phyloP scores from a whole-genome alignment of 371 early-diverging fungal genomes.

The Rhizomucor miehei region DNA sequence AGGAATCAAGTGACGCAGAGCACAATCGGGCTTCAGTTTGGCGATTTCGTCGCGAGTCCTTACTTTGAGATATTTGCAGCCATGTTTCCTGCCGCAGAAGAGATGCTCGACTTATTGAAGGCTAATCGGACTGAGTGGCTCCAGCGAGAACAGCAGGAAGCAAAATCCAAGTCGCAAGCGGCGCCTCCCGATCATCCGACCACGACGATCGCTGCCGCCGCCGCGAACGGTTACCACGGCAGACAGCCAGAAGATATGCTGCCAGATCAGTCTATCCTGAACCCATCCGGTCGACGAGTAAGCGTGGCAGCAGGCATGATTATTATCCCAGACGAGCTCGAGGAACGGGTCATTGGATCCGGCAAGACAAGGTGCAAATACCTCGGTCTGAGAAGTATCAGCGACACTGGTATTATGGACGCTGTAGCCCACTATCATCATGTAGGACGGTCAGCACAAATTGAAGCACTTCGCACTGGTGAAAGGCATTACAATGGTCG shows the following conservation, averaged over 20 bases:
- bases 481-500: slow-evolving; percentile 7
- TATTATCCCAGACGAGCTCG: slow-evolving; percentile 49
- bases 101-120: slow-evolving; percentile 30
- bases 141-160: slow-evolving; percentile 21
- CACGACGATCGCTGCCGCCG: neutral
- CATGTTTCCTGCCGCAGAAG: slow-evolving; percentile 61
- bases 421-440: no score
- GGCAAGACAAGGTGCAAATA: slow-evolving; percentile 35
- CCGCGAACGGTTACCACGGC: slow-evolving; percentile 12
- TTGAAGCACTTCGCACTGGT: slow-evolving; percentile 3
- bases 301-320: slow-evolving; percentile 57
- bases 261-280: slow-evolving; percentile 36
- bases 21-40: slow-evolving; percentile 79
- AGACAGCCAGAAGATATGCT: slow-evolving; percentile 30
- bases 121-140: slow-evolving; percentile 42
- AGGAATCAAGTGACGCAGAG: slow-evolving; percentile 69
- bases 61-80: slow-evolving; percentile 80
- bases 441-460: neutral
- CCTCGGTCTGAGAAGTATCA: slow-evolving; percentile 42
- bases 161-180: neutral
- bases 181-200: neutral
- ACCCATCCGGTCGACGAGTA: slow-evolving; percentile 49
- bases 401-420: slow-evolving; percentile 16
- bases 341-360: slow-evolving; percentile 38
- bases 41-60: slow-evolving; percentile 81